These are phyloP conservation scores for Penicillium sp. DNA, from an alignment of 2,329 filamentous ascomycete species.

Conservation along the genomic window DNA sequence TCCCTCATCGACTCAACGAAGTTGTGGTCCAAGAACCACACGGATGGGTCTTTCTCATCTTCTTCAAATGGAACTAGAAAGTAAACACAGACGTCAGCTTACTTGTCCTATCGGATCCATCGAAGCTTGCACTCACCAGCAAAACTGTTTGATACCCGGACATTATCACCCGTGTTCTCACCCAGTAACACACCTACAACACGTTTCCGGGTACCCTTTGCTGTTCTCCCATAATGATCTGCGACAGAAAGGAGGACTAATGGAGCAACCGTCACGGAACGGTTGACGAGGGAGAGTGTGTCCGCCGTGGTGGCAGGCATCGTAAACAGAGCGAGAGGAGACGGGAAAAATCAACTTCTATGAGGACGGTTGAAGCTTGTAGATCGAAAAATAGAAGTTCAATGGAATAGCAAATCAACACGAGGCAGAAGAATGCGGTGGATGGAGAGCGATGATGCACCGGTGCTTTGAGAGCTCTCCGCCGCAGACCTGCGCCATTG, in stretches of 20 bases:
- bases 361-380: constrained; percentile 4
- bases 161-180: constrained; percentile 93
- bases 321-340: constrained; percentile 34
- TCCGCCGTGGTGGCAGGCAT: constrained; percentile 98
- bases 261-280: constrained; percentile 94
- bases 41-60: constrained; percentile 95
- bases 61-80: constrained; percentile 89
- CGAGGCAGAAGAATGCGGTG: constrained; percentile 6
- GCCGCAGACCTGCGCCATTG: constrained; percentile 20
- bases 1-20: constrained; percentile 99
- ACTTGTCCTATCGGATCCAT: constrained; percentile 1
- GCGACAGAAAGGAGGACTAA: constrained; percentile 95
- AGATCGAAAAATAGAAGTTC: neutral
- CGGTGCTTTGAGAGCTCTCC: constrained; percentile 20
- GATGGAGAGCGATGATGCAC: constrained; percentile 20
- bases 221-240: constrained; percentile 95
- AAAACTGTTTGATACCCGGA: constrained; percentile 98
- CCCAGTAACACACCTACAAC: constrained; percentile 93
- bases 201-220: constrained; percentile 80
- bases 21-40: constrained; percentile 99
- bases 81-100: constrained; percentile 20
- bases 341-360: constrained; percentile 1
- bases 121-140: constrained; percentile 62
- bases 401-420: constrained; percentile 8
- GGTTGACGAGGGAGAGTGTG: constrained; percentile 88